Base-by-base conservation (phyloP, 768 basidiomycete species). In the Coprinopsis marcescibilis region DNA sequence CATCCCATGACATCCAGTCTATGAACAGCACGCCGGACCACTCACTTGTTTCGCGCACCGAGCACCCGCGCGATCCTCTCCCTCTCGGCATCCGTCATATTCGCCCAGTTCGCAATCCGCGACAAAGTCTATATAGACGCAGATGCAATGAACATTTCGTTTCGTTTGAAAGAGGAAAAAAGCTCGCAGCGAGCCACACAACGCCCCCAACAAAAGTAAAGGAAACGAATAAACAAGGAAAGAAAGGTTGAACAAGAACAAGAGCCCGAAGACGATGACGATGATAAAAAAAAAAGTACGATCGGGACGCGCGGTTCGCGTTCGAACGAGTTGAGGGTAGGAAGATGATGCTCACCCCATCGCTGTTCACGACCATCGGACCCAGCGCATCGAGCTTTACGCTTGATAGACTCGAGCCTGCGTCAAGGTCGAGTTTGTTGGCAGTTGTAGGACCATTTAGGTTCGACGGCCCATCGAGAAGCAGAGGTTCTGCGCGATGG, bases 341-440 rank as follows among this genome's bases (percentile, higher is more conserved):
- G n/a, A n/a, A n/a, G n/a, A n/a, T n/a, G n/a, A 33, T 13, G 65
- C 74, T 46, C 58, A 83, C 80, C 43, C 81, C 82, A 64, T 85
- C 76, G 33, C 65, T 74, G 57, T 84, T 84, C 32, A 84, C 79
- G 35, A 85, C 78, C 69, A 85, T 72, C 1, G 83, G 83, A 1
- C 81, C 82, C 11, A 85, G 67, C 15, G 66, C 68, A 49, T 84
- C 80, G 4, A 83, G 61, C 58, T 71, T 78, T 41, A 81, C 61
- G 2, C 68, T 50, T 37, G 20, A 30, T 33, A 53, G 46, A 11
- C 33, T 20, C 14, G 32, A 27, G 23, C n/a, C n/a, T n/a, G n/a
- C n/a, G n/a, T n/a, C n/a, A n/a, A 39, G 19, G 13, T 54, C 54
- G 1, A 53, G 40, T 32, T 46, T 8, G 13, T 21, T 35, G n/a